phyloP scores from a whole-genome alignment of 768 basidiomycete genomes.

The Lactifluus echinatus region DNA sequence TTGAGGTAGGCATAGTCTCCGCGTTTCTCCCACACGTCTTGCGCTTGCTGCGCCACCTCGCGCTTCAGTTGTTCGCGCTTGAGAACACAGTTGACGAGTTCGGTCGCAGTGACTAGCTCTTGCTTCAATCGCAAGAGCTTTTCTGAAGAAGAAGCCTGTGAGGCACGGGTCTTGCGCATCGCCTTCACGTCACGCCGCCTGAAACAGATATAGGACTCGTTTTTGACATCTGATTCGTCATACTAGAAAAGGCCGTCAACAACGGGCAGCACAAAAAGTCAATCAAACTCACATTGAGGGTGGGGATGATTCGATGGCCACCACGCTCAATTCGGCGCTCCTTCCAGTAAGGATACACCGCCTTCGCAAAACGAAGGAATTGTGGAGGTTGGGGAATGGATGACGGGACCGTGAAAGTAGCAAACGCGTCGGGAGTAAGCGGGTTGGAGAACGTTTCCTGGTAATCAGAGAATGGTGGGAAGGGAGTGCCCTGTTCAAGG shows the following conservation, averaged over 20 bases:
- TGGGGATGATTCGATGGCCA: conserved; percentile 81
- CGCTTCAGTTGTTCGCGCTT: conserved; percentile 72
- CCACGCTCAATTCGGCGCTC: conserved; percentile 70
- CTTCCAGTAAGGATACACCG: conserved; percentile 85
- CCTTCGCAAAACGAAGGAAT: conserved; percentile 61
- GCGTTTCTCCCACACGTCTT: conserved; percentile 72
- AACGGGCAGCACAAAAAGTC: neutral
- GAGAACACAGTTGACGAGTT: conserved; percentile 61
- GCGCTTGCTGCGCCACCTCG: conserved; percentile 47
- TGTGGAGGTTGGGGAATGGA: conserved; percentile 58
- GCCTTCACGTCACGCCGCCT: conserved; percentile 90
- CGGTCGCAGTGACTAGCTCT: conserved; percentile 65
- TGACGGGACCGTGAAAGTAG: conserved; percentile 55
- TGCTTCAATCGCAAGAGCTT: conserved; percentile 72
- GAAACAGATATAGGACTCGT: conserved; percentile 97
- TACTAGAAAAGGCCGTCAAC: conserved; percentile 37
- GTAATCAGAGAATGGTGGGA: conserved; percentile 67
- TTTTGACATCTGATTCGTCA: conserved; percentile 83
- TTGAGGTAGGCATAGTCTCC: conserved; percentile 71
- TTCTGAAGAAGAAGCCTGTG: conserved; percentile 83
- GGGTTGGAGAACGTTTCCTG: conserved; percentile 56
- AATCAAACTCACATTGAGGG: conserved; percentile 61
- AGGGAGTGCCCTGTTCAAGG: conserved; percentile 56
- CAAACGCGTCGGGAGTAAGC: conserved; percentile 55
- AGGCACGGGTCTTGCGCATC: conserved; percentile 87